Conservation (phyloP, 106 monocot genomes). For the Apostasia shenzhenica region DNA sequence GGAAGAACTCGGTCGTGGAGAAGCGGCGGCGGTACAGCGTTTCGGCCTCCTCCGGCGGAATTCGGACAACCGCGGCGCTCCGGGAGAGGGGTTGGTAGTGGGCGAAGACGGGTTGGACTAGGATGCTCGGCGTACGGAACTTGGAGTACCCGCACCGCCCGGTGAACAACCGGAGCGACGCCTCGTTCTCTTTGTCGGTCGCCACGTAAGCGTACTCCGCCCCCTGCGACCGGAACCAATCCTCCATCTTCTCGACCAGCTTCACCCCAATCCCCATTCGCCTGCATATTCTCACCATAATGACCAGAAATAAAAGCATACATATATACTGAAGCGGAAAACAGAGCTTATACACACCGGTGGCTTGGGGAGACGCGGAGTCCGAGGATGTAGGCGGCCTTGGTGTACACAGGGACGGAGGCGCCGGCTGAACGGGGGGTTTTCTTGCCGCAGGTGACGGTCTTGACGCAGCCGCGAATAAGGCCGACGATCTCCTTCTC, state of each 20-base stretch:
- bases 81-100: constrained; percentile 24
- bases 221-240: constrained; percentile 48
- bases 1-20: constrained; percentile 45
- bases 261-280: constrained; percentile 49
- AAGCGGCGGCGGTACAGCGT: constrained; percentile 31
- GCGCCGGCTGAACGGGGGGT: constrained; percentile 8
- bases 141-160: constrained; percentile 57
- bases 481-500: constrained; percentile 51
- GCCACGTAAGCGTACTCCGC: constrained; percentile 91
- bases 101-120: constrained; percentile 69
- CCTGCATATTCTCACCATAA: constrained; percentile 12
- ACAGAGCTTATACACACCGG: constrained; percentile 18
- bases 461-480: constrained; percentile 65
- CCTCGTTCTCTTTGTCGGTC: constrained; percentile 62
- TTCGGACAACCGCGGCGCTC: constrained; percentile 14
- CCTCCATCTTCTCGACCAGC: constrained; percentile 46
- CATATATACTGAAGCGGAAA: neutral
- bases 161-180: constrained; percentile 55
- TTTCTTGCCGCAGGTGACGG: constrained; percentile 54
- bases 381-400: constrained; percentile 61
- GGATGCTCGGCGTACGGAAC: constrained; percentile 64
- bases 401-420: constrained; percentile 25
- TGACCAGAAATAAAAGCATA: neutral
- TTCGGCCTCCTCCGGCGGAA: constrained; percentile 33
- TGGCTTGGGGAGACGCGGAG: constrained; percentile 60